phyloP scores from a whole-genome alignment of 305 asterid species.

The Lippia alba region DNA sequence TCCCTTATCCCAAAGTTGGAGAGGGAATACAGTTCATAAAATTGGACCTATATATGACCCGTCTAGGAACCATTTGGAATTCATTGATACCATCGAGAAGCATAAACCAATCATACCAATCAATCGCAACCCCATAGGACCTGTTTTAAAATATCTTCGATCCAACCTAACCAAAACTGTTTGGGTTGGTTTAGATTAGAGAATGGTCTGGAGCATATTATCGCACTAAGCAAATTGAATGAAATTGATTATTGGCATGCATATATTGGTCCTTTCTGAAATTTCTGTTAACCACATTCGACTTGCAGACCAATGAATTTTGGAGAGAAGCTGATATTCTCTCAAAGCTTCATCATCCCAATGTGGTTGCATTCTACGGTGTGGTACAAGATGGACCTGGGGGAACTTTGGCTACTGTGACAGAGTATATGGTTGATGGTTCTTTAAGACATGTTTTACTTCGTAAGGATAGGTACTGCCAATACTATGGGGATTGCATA shows the following conservation, averaged over 20 bases:
- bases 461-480: slow-evolving; percentile 73
- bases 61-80: too few species aligned
- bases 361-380: slow-evolving; percentile 84
- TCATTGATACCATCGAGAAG: too few species aligned
- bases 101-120: too few species aligned
- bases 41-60: too few species aligned
- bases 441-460: slow-evolving; percentile 79
- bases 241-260: slow-evolving; percentile 27
- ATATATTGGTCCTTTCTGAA: slow-evolving; percentile 25
- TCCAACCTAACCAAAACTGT: too few species aligned
- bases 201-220: too few species aligned
- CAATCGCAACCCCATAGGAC: too few species aligned
- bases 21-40: too few species aligned
- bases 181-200: too few species aligned
- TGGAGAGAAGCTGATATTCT: slow-evolving; percentile 90
- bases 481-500: slow-evolving; percentile 3
- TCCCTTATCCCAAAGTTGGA: too few species aligned
- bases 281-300: slow-evolving; percentile 3
- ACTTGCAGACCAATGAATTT: slow-evolving; percentile 69
- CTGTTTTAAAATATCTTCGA: too few species aligned
- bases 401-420: slow-evolving; percentile 80
- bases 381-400: slow-evolving; percentile 92
- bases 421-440: slow-evolving; percentile 88
- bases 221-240: slow-evolving; percentile 10
- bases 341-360: slow-evolving; percentile 90